phyloP scores from a whole-genome alignment of 192 early-diverging fungal species.

The Entophlyctis luteolus region DNA sequence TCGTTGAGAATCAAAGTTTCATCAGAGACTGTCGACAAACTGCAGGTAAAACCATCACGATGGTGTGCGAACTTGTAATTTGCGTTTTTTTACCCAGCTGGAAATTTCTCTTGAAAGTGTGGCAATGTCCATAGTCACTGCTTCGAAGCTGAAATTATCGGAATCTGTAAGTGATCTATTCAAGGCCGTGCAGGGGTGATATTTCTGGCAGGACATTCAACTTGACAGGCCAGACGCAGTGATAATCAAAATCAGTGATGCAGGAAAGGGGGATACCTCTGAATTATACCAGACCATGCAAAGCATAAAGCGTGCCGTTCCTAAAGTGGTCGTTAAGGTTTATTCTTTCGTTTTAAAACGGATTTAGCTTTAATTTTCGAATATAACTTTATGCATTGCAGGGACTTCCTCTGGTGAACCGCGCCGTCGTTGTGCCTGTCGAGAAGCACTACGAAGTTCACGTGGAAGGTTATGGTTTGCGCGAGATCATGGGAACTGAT shows the following conservation, averaged over 20 bases:
- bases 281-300: conserved; percentile 73
- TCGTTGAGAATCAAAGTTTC: conserved; percentile 80
- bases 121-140: conserved; percentile 68
- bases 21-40: conserved; percentile 72
- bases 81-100: conserved; percentile 51
- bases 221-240: conserved; percentile 38
- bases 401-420: conserved; percentile 75
- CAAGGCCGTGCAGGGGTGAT: not conserved
- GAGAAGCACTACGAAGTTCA: conserved; percentile 51
- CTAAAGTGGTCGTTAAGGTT: conserved; percentile 82
- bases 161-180: conserved; percentile 44
- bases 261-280: conserved; percentile 40
- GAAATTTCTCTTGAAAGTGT: conserved; percentile 79
- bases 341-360: not conserved
- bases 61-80: not conserved
- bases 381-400: conserved; percentile 18
- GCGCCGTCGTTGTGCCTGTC: conserved; percentile 80
- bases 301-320: conserved; percentile 75
- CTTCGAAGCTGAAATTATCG: conserved; percentile 84
- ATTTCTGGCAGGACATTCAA: conserved; percentile 33
- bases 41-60: conserved; percentile 53
- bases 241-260: conserved; percentile 31
- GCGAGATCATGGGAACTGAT: conserved; percentile 91
- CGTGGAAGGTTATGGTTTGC: conserved; percentile 91
- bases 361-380: not conserved